A percentile compares a stretch with the other conserved stretches of the same genome.
Conservation (phyloP, 2,329 filamentous ascomycete genomes). For the Ampelomyces quisqualis region DNA sequence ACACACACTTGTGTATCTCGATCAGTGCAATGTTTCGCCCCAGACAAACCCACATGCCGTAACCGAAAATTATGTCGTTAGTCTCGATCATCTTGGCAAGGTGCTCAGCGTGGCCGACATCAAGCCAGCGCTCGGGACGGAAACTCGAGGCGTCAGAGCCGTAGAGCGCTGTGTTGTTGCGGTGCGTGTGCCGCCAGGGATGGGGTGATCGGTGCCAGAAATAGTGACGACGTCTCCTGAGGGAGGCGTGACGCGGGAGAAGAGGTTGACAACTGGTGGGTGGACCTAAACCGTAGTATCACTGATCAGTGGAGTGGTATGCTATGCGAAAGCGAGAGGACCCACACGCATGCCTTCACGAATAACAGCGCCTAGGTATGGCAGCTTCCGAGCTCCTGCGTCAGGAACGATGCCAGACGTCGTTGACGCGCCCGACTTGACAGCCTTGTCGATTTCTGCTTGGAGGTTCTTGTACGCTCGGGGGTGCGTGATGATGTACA, state of each 20-base stretch:
- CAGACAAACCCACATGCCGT: conserved; percentile 41
- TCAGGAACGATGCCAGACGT: conserved; percentile 51
- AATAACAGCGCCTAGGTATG: conserved; percentile 51
- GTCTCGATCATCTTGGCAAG: conserved; percentile 35
- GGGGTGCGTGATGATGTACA: conserved; percentile 56
- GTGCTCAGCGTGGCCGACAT: conserved; percentile 25
- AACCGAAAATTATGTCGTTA: conserved; percentile 42
- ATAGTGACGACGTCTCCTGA: conserved; percentile 37
- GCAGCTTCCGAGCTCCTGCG: conserved; percentile 43
- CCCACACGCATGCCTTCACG: conserved; percentile 48
- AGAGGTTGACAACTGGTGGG: conserved; percentile 42
- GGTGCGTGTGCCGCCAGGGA: conserved; percentile 42
- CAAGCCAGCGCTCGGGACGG: conserved; percentile 54
- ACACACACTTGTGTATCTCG: conserved; percentile 45
- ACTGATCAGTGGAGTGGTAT: background rate
- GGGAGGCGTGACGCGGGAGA: conserved; percentile 34
- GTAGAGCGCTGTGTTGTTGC: conserved; percentile 33
- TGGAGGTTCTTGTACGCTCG: conserved; percentile 50
- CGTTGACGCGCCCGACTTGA: conserved; percentile 43
- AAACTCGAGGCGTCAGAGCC: conserved; percentile 49
- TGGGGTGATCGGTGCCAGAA: conserved; percentile 27
- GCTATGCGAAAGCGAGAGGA: background rate
- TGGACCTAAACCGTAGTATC: conserved; percentile 34
- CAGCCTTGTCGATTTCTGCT: conserved; percentile 48
- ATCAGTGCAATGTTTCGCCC: conserved; percentile 38